These are phyloP conservation scores for Torulaspora quercuum DNA, from an alignment of 805 yeast species.

Conservation along the genomic window DNA sequence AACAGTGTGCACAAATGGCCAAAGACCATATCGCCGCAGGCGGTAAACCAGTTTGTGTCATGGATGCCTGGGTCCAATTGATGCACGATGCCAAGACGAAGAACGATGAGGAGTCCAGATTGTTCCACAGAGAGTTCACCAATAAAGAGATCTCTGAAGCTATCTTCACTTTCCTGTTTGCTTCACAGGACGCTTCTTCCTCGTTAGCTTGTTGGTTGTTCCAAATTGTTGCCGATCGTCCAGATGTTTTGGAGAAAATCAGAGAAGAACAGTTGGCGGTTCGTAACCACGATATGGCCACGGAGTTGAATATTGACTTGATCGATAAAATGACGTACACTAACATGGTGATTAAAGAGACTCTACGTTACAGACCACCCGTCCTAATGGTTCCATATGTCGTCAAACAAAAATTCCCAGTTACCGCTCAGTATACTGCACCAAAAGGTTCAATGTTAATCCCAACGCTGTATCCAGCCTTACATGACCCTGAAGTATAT, in stretches of 20 bases:
- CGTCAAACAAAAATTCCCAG: constrained; percentile 81
- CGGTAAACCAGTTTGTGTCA: constrained; percentile 78
- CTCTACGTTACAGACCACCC: constrained; percentile 94
- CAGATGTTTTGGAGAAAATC: constrained; percentile 79
- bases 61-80: constrained; percentile 91
- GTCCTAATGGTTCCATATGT: constrained; percentile 97
- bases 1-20: constrained; percentile 81
- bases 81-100: constrained; percentile 66
- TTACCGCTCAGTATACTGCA: constrained; percentile 77
- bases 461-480: constrained; percentile 91
- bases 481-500: constrained; percentile 96
- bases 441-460: constrained; percentile 98
- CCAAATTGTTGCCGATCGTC: constrained; percentile 93
- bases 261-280: constrained; percentile 88
- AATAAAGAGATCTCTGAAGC: constrained; percentile 94
- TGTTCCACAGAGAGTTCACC: constrained; percentile 74
- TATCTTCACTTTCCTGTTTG: constrained; percentile 92
- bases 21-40: constrained; percentile 74
- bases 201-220: constrained; percentile 97
- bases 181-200: constrained; percentile 97
- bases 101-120: constrained; percentile 51
- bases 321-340: constrained; percentile 88
- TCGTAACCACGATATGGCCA: constrained; percentile 69
- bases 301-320: constrained; percentile 61
- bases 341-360: constrained; percentile 83